Conservation (phyloP, 495 filamentous ascomycete genomes). For the Zalerion maritima region DNA sequence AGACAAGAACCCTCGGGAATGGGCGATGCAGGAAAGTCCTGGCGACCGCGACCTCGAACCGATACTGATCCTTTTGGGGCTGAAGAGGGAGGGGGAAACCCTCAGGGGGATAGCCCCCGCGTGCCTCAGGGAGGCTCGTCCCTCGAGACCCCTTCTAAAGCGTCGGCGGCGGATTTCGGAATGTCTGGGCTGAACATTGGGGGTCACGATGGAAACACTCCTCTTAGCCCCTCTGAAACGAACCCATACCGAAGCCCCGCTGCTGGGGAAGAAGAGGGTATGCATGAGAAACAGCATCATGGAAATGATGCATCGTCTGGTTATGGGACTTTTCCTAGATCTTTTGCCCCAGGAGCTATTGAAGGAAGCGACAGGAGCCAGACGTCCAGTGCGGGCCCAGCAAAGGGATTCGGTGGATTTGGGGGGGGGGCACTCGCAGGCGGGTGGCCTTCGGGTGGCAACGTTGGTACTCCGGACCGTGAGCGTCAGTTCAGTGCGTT, state of each 20-base stretch:
- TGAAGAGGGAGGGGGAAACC: slow-evolving; percentile 54
- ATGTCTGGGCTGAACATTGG: slow-evolving; percentile 63
- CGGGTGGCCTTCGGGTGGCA: slow-evolving; percentile 50
- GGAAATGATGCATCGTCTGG: slow-evolving; percentile 27
- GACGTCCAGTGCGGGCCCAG: slow-evolving; percentile 67
- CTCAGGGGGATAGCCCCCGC: slow-evolving; percentile 52
- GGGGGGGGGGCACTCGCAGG: slow-evolving; percentile 40
- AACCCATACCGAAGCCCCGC: slow-evolving; percentile 95
- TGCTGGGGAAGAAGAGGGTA: slow-evolving; percentile 53
- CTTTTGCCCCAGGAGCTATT: slow-evolving; percentile 35
- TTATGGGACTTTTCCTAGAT: slow-evolving; percentile 31
- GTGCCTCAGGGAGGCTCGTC: slow-evolving; percentile 22
- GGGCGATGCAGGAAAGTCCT: slow-evolving; percentile 21
- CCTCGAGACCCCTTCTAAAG: slow-evolving; percentile 44
- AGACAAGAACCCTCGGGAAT: slow-evolving; percentile 17
- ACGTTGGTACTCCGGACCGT: slow-evolving; percentile 62
- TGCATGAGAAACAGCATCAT: slow-evolving; percentile 19
- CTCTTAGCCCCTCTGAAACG: slow-evolving; percentile 80
- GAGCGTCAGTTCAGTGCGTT: slow-evolving; percentile 54
- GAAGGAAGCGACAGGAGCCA: slow-evolving; percentile 75
- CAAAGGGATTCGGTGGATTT: slow-evolving; percentile 42
- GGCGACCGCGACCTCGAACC: slow-evolving; percentile 44
- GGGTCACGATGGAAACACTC: slow-evolving; percentile 36
- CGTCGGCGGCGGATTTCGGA: slow-evolving; percentile 52
- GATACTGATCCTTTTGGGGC: slow-evolving; percentile 74